Evolutionary conservation across 352 stramenopile genomes (phyloP), one percentile per base, ranked within the genome.

Genomic region (Thraustochytrium sp.): DNA sequence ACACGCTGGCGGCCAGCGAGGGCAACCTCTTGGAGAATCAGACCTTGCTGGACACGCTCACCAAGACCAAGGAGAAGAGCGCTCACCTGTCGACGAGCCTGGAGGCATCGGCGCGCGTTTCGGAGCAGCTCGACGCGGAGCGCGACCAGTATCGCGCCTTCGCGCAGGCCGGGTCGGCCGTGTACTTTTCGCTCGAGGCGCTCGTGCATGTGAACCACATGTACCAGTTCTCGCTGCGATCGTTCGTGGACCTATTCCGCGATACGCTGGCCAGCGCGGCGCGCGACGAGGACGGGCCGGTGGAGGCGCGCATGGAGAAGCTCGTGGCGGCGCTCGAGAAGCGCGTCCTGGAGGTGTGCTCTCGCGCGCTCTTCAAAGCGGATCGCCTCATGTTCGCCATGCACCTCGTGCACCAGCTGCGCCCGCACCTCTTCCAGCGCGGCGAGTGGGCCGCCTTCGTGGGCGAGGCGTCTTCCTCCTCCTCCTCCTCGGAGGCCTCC

Each of bases 11-110:
- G 2, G 96, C 92, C 2, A 95, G 94, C 1, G 93, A 98, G 78
- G 95, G 95, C n/a, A 93, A 98, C 76, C 93, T 98, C 31, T 82
- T 98, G 2, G 94, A 98, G 42, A 98, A 98, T 86, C 93, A 92
- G 9, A 89, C 92, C 21, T 87, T 98, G 0, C 96, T 98, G 29
- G 92, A 98, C 72, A 94, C 91, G n/a, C 89, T 98, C 0, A 96
- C 93, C 0, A 92, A 92, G 55, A 98, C 94, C 0, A 98, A 98
- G 73, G 89, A 90, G 0, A 97, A 93, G 11, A 92, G 90, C 54
- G 91, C 90, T 2, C 94, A 98, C 80, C 97, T 98, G 55, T 88
- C 95, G 63, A 88, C 91, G 4, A 92, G 93, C 16, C 88, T 98
- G 1, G 89, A 95, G 37, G 86, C 90, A n/a, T 96, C 90, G 0